Evolutionary conservation across 1,284 basidiomycete species (phyloP).

Genomic region (Peniophora sp.): DNA sequence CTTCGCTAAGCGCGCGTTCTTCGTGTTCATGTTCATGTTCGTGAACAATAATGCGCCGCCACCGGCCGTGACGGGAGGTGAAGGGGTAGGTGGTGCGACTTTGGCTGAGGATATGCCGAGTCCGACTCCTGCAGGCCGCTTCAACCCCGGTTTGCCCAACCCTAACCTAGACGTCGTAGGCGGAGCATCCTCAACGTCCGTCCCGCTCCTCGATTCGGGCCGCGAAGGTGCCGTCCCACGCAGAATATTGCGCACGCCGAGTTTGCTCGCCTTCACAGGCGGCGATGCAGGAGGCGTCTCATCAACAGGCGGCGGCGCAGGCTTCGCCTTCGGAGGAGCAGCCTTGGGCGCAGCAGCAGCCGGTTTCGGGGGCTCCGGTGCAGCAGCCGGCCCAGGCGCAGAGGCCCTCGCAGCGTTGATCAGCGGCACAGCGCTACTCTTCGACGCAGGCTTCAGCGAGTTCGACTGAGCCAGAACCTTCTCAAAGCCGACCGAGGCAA

Average conservation of each 20-base stretch:
- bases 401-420: conserved; percentile 69
- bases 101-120: conserved; percentile 9
- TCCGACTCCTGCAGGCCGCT: conserved; percentile 38
- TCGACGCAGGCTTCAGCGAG: conserved; percentile 88
- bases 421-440: conserved; percentile 76
- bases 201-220: conserved; percentile 57
- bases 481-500: conserved; percentile 76
- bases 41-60: conserved; percentile 49
- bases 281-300: conserved; percentile 10
- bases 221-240: conserved; percentile 39
- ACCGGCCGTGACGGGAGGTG: conserved; percentile 25
- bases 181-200: conserved; percentile 33
- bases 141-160: conserved; percentile 38
- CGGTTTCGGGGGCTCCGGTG: conserved; percentile 22
- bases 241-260: conserved; percentile 63
- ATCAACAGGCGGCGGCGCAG: conserved; percentile 9
- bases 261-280: conserved; percentile 32
- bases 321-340: conserved; percentile 10
- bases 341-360: conserved; percentile 11
- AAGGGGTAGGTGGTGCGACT: conserved; percentile 19
- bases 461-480: conserved; percentile 82
- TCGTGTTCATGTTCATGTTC: conserved; percentile 68
- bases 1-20: conserved; percentile 67
- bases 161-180: conserved; percentile 24
- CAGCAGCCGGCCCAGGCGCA: conserved; percentile 17